phyloP scores from a whole-genome alignment of 192 early-diverging fungal genomes.

The Gamsiella multidivaricata region DNA sequence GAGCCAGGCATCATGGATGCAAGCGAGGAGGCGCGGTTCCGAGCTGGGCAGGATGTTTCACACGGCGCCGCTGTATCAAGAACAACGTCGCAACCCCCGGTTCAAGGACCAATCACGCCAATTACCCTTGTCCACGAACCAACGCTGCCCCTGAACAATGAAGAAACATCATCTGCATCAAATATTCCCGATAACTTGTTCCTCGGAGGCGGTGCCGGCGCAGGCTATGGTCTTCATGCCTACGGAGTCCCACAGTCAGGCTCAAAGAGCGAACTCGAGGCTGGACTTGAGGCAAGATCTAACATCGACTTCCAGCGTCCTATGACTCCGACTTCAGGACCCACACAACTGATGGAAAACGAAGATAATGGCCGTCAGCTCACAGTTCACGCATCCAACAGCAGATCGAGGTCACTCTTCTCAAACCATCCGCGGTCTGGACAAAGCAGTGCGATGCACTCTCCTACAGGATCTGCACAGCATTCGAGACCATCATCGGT shows the following conservation, averaged over 20 bases:
- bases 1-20: constrained; percentile 21
- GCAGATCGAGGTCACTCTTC: constrained; percentile 19
- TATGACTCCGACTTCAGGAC: too few species aligned
- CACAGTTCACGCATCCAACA: neutral
- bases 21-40: neutral
- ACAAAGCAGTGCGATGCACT: neutral
- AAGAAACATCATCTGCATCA: neutral
- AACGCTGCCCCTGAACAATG: too few species aligned
- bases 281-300: neutral
- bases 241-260: constrained; percentile 11
- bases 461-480: constrained; percentile 13
- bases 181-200: constrained; percentile 5
- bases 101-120: neutral
- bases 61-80: too few species aligned
- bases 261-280: neutral
- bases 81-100: too few species aligned
- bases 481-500: constrained; percentile 16
- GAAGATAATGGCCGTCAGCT: constrained; percentile 7
- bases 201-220: constrained; percentile 15
- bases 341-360: constrained; percentile 7
- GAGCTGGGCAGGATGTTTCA: neutral
- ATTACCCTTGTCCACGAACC: neutral
- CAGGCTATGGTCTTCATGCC: constrained; percentile 23
- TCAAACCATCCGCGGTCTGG: constrained; percentile 39
- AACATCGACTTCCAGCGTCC: neutral